Base-by-base conservation (phyloP, 768 basidiomycete genomes). In the Amanita pseudoporphyria region DNA sequence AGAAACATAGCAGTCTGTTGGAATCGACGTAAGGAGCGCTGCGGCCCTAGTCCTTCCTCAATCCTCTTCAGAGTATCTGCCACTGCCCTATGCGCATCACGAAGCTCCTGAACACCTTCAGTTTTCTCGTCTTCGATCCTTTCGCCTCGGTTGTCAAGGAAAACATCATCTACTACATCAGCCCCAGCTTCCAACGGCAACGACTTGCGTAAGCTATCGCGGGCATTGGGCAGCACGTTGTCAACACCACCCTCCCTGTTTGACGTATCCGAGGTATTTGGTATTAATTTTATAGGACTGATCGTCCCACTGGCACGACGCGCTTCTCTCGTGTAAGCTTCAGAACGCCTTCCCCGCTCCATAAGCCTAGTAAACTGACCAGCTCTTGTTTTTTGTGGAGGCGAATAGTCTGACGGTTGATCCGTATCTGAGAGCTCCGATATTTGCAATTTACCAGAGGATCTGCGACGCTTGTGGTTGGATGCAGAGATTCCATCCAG, bases 321-420 rank as follows among this genome's bases (percentile, higher is more conserved):
- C 48, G 59, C 52, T 54, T 69, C 69, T 28, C 68, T 61, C 38
- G 58, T 56, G 14, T 67, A 32, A 2, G 69, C 69, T 53, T 71
- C 70, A 13, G 64, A 58, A 44, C 50, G 43, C 42, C 69, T 59
- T 2, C 68, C 70, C 51, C 68, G 64, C 52, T 56, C 60, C 9
- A 58, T 56, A 12, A 69, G 61, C 48, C 69, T 57, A 5, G 60
- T 50, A 44, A 61, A 67, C 40, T 66, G 61, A 2, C 57, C 62
- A 45, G 68, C 65, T 6, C 67, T 60, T 33, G 66, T 55, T 16
- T 56, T 52, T 13, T 22, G 51, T 1, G 66, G 65, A 19, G 66
- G 63, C 1, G 57, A 51, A 37, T 66, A 66, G 10, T 62, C 63
- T 9, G 59, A 60, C 36, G 59, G 49, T 5, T 43, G 49, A 13